phyloP scores from a whole-genome alignment of 768 basidiomycete species.

The Mycena albidolilacea region DNA sequence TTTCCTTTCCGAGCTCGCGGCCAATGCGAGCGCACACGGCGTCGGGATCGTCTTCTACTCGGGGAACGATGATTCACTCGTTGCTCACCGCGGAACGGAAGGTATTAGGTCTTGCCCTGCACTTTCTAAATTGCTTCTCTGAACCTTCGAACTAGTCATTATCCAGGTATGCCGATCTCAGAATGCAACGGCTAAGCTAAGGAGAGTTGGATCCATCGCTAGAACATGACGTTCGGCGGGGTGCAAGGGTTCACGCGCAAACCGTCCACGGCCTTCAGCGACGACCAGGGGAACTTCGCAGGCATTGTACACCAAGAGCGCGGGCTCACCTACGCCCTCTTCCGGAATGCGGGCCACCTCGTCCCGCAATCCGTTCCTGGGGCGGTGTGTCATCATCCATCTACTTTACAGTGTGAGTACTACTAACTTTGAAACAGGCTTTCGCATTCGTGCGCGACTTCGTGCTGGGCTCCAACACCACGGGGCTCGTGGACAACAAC shows the following conservation, averaged over 20 bases:
- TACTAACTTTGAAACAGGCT: conserved; percentile 47
- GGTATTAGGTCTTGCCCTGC: conserved; percentile 43
- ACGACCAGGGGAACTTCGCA: conserved; percentile 58
- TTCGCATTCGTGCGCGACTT: conserved; percentile 63
- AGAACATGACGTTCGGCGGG: conserved; percentile 72
- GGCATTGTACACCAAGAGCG: conserved; percentile 70
- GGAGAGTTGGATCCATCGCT: neutral
- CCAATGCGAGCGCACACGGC: conserved; percentile 56
- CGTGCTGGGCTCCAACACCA: conserved; percentile 62
- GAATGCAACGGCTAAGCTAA: neutral
- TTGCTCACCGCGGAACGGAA: conserved; percentile 64
- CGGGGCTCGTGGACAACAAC: conserved; percentile 57
- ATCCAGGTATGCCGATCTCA: conserved; percentile 52
- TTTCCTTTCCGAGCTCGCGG: conserved; percentile 62
- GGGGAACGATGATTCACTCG: conserved; percentile 64
- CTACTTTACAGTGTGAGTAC: no score
- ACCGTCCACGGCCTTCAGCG: conserved; percentile 64
- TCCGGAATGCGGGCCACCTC: conserved; percentile 36
- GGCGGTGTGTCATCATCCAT: conserved; percentile 17
- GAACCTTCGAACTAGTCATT: conserved; percentile 42
- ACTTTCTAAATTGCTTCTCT: neutral
- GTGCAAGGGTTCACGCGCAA: conserved; percentile 65
- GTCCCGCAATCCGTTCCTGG: conserved; percentile 37
- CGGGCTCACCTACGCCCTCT: conserved; percentile 53
- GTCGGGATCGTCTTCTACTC: conserved; percentile 61